phyloP scores from a whole-genome alignment of 768 basidiomycete genomes.

The Rhodocollybia butyracea region DNA sequence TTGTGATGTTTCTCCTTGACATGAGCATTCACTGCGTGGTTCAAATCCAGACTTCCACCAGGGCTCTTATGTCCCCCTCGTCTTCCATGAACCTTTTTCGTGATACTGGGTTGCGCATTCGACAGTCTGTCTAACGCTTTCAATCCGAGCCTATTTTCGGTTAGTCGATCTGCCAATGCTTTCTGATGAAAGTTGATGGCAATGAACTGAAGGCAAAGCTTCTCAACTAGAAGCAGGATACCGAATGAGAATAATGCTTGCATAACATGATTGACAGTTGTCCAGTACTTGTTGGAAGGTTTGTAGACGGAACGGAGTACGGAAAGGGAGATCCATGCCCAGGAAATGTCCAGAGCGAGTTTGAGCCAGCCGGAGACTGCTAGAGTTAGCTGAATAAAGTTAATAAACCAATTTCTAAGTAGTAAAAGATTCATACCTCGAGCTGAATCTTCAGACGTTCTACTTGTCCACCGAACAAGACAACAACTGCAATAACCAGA shows the following conservation, averaged over 20 bases:
- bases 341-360: slow-evolving; percentile 58
- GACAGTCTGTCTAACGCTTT: slow-evolving; percentile 71
- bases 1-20: slow-evolving; percentile 16
- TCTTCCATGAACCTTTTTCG: neutral
- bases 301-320: slow-evolving; percentile 53
- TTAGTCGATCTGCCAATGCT: slow-evolving; percentile 69
- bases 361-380: slow-evolving; percentile 75
- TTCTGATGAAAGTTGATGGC: slow-evolving; percentile 81
- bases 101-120: slow-evolving; percentile 51
- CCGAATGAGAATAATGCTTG: slow-evolving; percentile 50
- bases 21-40: slow-evolving; percentile 24
- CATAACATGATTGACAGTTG: slow-evolving; percentile 65
- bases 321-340: slow-evolving; percentile 75
- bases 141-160: slow-evolving; percentile 67
- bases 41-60: slow-evolving; percentile 31
- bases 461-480: slow-evolving; percentile 56
- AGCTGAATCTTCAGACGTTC: slow-evolving; percentile 67
- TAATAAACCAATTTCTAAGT: neutral
- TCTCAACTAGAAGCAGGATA: slow-evolving; percentile 42
- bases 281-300: slow-evolving; percentile 68
- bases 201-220: slow-evolving; percentile 66
- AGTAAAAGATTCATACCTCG: slow-evolving; percentile 43
- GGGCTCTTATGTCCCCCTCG: slow-evolving; percentile 44
- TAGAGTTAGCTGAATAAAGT: slow-evolving; percentile 47
- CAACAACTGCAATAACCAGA: slow-evolving; percentile 48